Conservation (phyloP, 1,284 basidiomycete species). For the Meripilus lineatus region DNA sequence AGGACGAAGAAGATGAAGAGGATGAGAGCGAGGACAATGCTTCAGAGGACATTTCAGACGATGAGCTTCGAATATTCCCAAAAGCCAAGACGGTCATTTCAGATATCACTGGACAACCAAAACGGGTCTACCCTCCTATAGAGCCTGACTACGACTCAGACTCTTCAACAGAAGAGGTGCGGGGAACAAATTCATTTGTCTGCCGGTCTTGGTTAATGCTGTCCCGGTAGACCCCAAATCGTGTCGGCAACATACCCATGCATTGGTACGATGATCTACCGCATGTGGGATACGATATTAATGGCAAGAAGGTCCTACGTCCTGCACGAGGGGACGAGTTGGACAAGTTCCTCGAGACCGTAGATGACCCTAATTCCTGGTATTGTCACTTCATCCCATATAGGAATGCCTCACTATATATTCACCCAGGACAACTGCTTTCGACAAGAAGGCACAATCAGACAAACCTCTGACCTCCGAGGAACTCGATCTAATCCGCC, state of each 20-base stretch:
- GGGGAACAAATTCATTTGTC: too few relatives aligned
- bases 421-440: slow-evolving; percentile 76
- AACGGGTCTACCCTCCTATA: slow-evolving; percentile 90
- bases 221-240: slow-evolving; percentile 91
- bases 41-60: slow-evolving; percentile 30
- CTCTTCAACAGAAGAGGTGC: slow-evolving; percentile 93
- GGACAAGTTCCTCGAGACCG: slow-evolving; percentile 93
- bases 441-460: slow-evolving; percentile 85
- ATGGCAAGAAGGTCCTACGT: slow-evolving; percentile 91
- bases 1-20: slow-evolving; percentile 27
- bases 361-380: slow-evolving; percentile 93
- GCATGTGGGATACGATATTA: slow-evolving; percentile 97
- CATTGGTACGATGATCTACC: slow-evolving; percentile 99
- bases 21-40: slow-evolving; percentile 32
- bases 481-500: slow-evolving; percentile 93
- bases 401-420: not conserved
- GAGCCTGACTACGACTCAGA: slow-evolving; percentile 97
- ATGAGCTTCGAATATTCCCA: slow-evolving; percentile 49
- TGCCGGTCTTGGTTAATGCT: too few relatives aligned
- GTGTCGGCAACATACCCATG: slow-evolving; percentile 92
- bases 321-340: slow-evolving; percentile 96
- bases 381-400: slow-evolving; percentile 26
- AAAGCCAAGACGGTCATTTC: slow-evolving; percentile 69
- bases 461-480: slow-evolving; percentile 87
- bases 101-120: slow-evolving; percentile 83